These are phyloP conservation scores for Symbiodinium natans DNA, from an alignment of 73 alveolate species.

Conservation along the genomic window DNA sequence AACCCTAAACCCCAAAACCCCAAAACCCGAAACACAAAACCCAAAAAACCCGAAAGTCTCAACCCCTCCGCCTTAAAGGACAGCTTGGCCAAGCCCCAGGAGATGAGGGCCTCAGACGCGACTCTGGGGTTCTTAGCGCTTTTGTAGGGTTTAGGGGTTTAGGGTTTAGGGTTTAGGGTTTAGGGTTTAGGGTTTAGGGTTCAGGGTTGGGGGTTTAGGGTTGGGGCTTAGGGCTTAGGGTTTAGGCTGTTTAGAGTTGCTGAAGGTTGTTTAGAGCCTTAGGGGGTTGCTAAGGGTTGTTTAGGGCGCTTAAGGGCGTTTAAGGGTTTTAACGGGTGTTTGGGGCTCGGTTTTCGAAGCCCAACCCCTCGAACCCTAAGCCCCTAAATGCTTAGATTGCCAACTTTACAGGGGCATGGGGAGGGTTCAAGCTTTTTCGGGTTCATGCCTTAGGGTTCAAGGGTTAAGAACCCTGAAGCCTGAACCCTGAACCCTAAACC, in stretches of 20 bases:
- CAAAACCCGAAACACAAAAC: no score
- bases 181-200: neutral
- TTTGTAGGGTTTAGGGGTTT: neutral
- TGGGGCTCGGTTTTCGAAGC: no score
- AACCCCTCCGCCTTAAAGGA: conserved; percentile 75
- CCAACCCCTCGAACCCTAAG: no score
- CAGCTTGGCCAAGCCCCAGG: conserved; percentile 91
- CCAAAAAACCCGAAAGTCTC: no score
- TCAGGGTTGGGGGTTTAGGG: neutral
- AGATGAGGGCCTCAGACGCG: conserved; percentile 89
- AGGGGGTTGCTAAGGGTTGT: no score
- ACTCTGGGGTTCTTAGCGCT: neutral
- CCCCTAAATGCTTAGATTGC: no score
- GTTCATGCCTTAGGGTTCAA: neutral
- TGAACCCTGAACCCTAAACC: neutral
- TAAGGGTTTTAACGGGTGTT: no score
- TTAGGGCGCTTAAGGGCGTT: no score
- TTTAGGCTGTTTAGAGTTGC: neutral
- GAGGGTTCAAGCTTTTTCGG: neutral
- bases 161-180: neutral
- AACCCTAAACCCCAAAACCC: no score
- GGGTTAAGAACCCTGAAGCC: neutral
- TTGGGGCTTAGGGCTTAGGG: neutral
- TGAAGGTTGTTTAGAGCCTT: no score
- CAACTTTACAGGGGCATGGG: no score